Evolutionary conservation across 208 protist genomes (phyloP).

Genomic region (Trypanosoma platydactyli): DNA sequence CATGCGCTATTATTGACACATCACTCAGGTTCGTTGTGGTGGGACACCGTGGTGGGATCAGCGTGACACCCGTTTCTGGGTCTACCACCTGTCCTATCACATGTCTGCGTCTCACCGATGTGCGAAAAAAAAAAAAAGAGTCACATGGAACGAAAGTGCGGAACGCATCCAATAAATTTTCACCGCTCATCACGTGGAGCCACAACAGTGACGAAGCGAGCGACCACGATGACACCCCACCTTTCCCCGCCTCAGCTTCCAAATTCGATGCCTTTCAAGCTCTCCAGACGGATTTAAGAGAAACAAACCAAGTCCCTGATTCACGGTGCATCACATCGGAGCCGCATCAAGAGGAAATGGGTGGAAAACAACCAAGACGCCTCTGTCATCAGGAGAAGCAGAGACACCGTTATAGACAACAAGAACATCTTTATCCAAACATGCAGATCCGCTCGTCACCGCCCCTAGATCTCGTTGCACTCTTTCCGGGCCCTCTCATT

Average conservation of each 20-base stretch:
- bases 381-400: background rate
- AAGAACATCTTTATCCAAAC: background rate
- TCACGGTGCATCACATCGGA: too few species aligned
- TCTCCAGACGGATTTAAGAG: too few species aligned
- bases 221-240: too few species aligned
- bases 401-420: background rate
- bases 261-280: too few species aligned
- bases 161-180: background rate
- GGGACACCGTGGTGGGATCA: conserved; percentile 46
- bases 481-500: conserved; percentile 62
- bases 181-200: background rate
- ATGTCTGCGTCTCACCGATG: conserved; percentile 45
- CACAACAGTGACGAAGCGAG: too few species aligned
- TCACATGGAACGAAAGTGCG: background rate
- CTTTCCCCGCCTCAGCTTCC: too few species aligned
- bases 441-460: conserved; percentile 1
- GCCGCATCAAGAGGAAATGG: too few species aligned
- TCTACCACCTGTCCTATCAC: conserved; percentile 45
- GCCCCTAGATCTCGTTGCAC: conserved; percentile 42
- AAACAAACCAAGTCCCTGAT: too few species aligned
- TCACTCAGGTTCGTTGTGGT: conserved; percentile 52
- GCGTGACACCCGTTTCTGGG: conserved; percentile 43
- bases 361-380: background rate
- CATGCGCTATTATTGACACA: conserved; percentile 31
- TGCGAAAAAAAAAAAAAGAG: conserved; percentile 5